Conservation (phyloP, 805 yeast genomes). For the Nakazawaea pomicola region DNA sequence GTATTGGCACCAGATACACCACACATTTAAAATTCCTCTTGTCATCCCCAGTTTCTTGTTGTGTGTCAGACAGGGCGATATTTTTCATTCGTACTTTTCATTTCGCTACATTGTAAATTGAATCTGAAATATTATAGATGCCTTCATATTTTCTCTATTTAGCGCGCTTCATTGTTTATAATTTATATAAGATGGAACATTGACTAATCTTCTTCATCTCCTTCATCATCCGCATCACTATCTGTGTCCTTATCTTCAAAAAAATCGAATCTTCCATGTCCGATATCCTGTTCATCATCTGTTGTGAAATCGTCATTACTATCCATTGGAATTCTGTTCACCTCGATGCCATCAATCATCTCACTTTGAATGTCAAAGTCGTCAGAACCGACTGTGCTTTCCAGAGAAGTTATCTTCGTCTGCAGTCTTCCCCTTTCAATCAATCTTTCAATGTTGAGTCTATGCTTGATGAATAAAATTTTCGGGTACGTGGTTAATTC, state of each 20-base stretch:
- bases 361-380: slow-evolving; percentile 7
- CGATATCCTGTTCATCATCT: slow-evolving; percentile 5
- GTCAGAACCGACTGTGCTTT: not conserved
- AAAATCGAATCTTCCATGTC: not conserved
- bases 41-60: too few relatives aligned
- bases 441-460: slow-evolving; percentile 60
- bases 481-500: slow-evolving; percentile 64
- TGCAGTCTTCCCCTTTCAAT: slow-evolving; percentile 44
- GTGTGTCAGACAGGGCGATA: too few relatives aligned
- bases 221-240: not conserved
- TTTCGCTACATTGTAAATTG: too few relatives aligned
- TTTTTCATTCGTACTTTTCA: too few relatives aligned
- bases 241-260: not conserved
- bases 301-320: slow-evolving; percentile 8
- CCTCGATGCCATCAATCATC: slow-evolving; percentile 1
- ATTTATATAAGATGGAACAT: too few relatives aligned
- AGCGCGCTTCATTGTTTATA: too few relatives aligned
- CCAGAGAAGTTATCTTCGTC: slow-evolving; percentile 9
- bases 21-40: too few relatives aligned
- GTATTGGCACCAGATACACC: too few relatives aligned
- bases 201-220: not conserved
- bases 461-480: slow-evolving; percentile 56
- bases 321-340: slow-evolving; percentile 2
- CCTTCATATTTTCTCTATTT: too few relatives aligned
- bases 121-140: too few relatives aligned